Evolutionary conservation across 2,329 filamentous ascomycete genomes (phyloP).

Genomic region (Verticillium tricorpus): DNA sequence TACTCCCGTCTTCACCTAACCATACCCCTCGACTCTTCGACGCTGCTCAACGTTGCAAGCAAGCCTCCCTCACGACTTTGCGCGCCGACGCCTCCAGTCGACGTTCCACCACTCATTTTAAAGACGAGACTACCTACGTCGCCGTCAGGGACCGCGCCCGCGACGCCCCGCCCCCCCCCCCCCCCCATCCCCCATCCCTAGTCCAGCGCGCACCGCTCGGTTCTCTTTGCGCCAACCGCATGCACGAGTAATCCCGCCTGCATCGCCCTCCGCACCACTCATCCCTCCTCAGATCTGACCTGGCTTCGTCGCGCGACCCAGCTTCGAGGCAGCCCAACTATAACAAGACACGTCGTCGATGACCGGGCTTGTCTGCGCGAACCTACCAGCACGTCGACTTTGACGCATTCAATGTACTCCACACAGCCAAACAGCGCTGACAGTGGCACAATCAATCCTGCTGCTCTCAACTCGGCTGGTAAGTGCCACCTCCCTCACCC

Average conservation of each 20-base stretch:
- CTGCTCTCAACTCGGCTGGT: conserved; percentile 77
- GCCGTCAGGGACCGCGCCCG: background rate
- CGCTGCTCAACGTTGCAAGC: background rate
- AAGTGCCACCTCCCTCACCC: conserved; percentile 32
- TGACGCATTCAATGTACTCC: conserved; percentile 43
- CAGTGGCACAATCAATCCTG: conserved; percentile 87
- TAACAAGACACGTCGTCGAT: conserved; percentile 58
- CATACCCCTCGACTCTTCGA: background rate
- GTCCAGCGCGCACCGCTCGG: conserved; percentile 7
- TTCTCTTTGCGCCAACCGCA: conserved; percentile 43
- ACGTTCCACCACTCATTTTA: background rate
- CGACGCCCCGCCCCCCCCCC: too few relatives aligned
- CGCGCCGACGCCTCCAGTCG: background rate
- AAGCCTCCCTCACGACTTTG: background rate
- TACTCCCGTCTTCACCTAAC: background rate
- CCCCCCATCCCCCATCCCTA: background rate
- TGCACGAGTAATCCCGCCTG: conserved; percentile 42
- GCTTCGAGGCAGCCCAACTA: conserved; percentile 44
- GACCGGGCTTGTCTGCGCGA: conserved; percentile 15
- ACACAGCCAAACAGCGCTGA: conserved; percentile 70
- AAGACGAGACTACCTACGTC: background rate
- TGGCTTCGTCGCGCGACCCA: conserved; percentile 26
- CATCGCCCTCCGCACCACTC: conserved; percentile 35
- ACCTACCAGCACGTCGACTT: conserved; percentile 21
- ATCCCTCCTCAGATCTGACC: conserved; percentile 25